Evolutionary conservation across 2,329 filamentous ascomycete genomes (phyloP).

Genomic region (Leptosphaerulina australis): DNA sequence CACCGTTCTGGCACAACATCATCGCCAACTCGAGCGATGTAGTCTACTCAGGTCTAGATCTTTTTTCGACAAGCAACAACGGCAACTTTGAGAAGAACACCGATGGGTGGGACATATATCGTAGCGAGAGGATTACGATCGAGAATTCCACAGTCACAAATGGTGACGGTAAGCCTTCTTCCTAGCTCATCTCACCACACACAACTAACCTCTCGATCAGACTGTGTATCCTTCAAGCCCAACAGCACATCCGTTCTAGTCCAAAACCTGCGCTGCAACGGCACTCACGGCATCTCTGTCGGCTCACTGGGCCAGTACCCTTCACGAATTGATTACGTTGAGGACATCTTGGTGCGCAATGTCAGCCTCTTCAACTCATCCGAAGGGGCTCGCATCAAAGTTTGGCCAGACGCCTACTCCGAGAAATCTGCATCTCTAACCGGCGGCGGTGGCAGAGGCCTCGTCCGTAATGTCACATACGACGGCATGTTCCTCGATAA

Average conservation of each 20-base stretch:
- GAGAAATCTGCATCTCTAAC: constrained; percentile 63
- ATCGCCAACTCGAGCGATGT: constrained; percentile 57
- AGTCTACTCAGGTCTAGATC: constrained; percentile 21
- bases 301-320: constrained; percentile 70
- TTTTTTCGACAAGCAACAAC: constrained; percentile 21
- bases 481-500: constrained; percentile 64
- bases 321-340: constrained; percentile 66
- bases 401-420: constrained; percentile 64
- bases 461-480: constrained; percentile 69
- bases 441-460: constrained; percentile 65
- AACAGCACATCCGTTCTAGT: constrained; percentile 70
- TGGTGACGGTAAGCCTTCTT: constrained; percentile 31
- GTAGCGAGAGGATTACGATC: constrained; percentile 63
- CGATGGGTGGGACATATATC: constrained; percentile 62
- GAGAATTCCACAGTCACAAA: constrained; percentile 67
- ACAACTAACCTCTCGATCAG: neutral
- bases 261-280: constrained; percentile 68
- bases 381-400: constrained; percentile 21
- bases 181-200: neutral
- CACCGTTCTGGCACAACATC: constrained; percentile 49
- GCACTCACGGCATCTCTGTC: constrained; percentile 71
- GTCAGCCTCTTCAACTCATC: constrained; percentile 35
- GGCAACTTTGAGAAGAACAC: constrained; percentile 29
- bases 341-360: constrained; percentile 62
- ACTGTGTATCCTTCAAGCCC: constrained; percentile 72